A percentile compares a stretch with the other conserved stretches of the same genome.
phyloP scores from a whole-genome alignment of 2,329 filamentous ascomycete species.

The Pezicula radicicola region DNA sequence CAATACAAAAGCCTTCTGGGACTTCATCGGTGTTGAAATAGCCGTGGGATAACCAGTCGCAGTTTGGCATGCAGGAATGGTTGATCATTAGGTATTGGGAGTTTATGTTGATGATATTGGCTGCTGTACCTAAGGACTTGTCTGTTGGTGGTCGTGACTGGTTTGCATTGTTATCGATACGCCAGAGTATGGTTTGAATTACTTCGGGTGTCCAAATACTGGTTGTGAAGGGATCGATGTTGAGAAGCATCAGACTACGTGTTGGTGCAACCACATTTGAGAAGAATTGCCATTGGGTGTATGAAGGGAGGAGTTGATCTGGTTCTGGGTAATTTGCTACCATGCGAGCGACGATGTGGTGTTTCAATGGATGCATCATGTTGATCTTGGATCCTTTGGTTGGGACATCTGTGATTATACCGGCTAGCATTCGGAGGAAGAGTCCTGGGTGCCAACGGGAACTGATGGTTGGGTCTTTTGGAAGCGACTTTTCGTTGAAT shows the following conservation, averaged over 20 bases:
- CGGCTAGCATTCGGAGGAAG: slow-evolving; percentile 18
- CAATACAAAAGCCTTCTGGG: slow-evolving; percentile 1
- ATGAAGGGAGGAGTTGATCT: background rate
- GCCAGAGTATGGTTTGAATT: slow-evolving; percentile 23
- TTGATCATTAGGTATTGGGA: slow-evolving; percentile 26
- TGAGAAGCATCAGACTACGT: slow-evolving; percentile 17
- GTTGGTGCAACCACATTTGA: slow-evolving; percentile 21
- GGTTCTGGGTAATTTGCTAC: slow-evolving; percentile 19
- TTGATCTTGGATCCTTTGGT: background rate
- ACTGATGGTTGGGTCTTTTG: background rate
- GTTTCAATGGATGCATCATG: slow-evolving; percentile 17
- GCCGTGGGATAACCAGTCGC: slow-evolving; percentile 18
- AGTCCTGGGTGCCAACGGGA: slow-evolving; percentile 14
- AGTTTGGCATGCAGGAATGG: slow-evolving; percentile 23
- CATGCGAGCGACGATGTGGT: slow-evolving; percentile 18
- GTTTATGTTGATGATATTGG: slow-evolving; percentile 14
- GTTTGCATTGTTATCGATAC: slow-evolving; percentile 25
- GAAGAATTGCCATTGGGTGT: slow-evolving; percentile 17
- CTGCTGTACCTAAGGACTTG: background rate
- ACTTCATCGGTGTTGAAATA: background rate
- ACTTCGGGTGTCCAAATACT: slow-evolving; percentile 16
- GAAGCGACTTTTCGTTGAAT: slow-evolving; percentile 4
- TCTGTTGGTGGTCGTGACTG: background rate
- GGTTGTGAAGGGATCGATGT: slow-evolving; percentile 20
- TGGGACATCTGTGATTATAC: slow-evolving; percentile 15